Conservation (phyloP, 257 asterid genomes). For the Solanum acaule region DNA sequence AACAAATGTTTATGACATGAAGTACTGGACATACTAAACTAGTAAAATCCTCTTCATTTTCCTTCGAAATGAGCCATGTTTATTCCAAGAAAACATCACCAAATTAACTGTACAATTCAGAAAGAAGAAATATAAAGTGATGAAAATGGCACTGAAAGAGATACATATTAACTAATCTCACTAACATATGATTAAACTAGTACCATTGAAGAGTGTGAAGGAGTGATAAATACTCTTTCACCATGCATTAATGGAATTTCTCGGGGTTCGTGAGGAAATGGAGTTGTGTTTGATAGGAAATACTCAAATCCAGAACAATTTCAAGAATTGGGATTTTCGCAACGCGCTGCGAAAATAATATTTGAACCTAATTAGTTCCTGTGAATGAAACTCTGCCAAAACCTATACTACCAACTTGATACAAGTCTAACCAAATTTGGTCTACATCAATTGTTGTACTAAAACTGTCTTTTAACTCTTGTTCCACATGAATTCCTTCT, state of each 20-base stretch:
- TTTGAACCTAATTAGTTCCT: conserved; percentile 17
- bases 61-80: background rate
- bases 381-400: conserved; percentile 91
- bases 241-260: background rate
- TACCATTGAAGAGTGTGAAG: background rate
- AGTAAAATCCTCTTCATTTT: background rate
- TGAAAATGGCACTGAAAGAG: background rate
- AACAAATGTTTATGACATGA: background rate
- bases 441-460: conserved; percentile 45
- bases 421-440: conserved; percentile 58
- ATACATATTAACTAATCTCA: background rate
- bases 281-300: background rate
- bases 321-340: background rate
- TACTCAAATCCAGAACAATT: background rate
- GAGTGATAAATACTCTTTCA: background rate
- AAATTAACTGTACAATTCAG: background rate
- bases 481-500: conserved; percentile 20
- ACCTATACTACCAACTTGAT: conserved; percentile 65
- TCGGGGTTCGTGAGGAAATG: background rate
- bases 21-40: background rate
- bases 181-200: background rate
- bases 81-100: background rate
- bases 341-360: background rate
- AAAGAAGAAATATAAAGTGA: background rate
- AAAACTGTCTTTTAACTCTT: conserved; percentile 20